Evolutionary conservation across 2,329 filamentous ascomycete genomes (phyloP), one percentile per base, ranked within the genome.

Genomic region (Teratosphaeria gauchensis): DNA sequence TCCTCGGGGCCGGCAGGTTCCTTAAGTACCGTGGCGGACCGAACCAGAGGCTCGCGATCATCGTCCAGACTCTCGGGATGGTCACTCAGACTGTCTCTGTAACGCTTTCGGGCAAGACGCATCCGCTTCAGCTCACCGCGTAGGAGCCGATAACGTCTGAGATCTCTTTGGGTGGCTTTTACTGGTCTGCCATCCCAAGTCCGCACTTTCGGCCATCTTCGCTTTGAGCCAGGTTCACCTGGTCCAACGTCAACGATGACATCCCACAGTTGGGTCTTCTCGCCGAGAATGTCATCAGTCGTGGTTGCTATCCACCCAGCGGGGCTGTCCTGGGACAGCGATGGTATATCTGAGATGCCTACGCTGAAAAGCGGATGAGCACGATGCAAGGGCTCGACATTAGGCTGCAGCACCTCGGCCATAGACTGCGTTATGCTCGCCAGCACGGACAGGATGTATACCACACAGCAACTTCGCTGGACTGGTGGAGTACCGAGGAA

Each of bases 401-500:
- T 61, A 2, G 64, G 48, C 21, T 86, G 83, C n/a, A 96, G 78
- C 14, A 87, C 76, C 56, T 91, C 84, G 59, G 82, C 79, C 51
- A 91, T 82, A 32, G 87, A 84, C 42, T 86, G 80, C 31, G 94
- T 91, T 51, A 97, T 87, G 65, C 91, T 95, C 52, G 92, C 91
- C 35, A 99, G 80, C 57, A 97, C 82, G n/a, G 92, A 96, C 56
- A 97, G 83, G 71, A 94, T 85, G 75, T 97, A 99, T 62, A 97
- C 94, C 92, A 63, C 19, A 73, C 96, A 90, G 76, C 92, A 97
- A 57, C 85, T 83, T 66, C 85, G 79, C 71, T 92, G 87, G 24
- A 99, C 90, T 0, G 94, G 94, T 11, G 92, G 86, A 71, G 92
- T 85, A 19, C 88, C 87, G 30, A 94, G 87, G 61, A 99, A 86